Conservation (phyloP, 2,329 filamentous ascomycete species). For the Magnaporthales sp. region DNA sequence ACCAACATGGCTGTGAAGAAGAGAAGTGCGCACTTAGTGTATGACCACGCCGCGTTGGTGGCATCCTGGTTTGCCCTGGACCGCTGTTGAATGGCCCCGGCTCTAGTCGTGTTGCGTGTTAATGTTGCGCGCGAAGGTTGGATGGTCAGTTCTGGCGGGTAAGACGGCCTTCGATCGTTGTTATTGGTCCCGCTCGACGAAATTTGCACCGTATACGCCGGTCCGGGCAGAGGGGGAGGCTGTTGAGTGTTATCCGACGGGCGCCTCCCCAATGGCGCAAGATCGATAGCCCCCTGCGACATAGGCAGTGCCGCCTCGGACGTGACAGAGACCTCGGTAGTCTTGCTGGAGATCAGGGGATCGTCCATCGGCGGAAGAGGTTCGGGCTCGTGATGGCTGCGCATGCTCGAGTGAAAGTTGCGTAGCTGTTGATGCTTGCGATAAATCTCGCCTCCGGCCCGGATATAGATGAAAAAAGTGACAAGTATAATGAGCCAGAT, state of each 20-base stretch:
- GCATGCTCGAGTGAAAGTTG: conserved; percentile 38
- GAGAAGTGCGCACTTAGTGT: conserved; percentile 60
- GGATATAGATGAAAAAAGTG: conserved; percentile 57
- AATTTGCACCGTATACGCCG: conserved; percentile 41
- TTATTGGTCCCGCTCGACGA: conserved; percentile 25
- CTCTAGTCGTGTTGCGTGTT: background rate
- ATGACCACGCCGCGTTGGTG: conserved; percentile 58
- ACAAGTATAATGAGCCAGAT: conserved; percentile 56
- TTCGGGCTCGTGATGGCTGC: conserved; percentile 28
- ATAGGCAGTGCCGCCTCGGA: conserved; percentile 32
- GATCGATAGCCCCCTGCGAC: conserved; percentile 17
- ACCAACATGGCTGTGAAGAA: conserved; percentile 61
- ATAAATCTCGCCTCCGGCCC: conserved; percentile 59
- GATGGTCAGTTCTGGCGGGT: conserved; percentile 19
- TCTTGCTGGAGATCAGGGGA: conserved; percentile 40
- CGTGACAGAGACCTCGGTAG: conserved; percentile 57
- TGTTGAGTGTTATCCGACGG: conserved; percentile 8
- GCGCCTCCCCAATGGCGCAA: conserved; percentile 20
- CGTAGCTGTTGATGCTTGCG: conserved; percentile 54
- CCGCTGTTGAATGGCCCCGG: conserved; percentile 17
- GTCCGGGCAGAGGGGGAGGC: conserved; percentile 1
- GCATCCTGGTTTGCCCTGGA: conserved; percentile 37
- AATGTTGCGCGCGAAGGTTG: conserved; percentile 9
- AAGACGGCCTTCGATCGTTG: conserved; percentile 14
- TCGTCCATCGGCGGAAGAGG: conserved; percentile 30